phyloP scores from a whole-genome alignment of 2,329 filamentous ascomycete genomes.

The Fusarium udum region DNA sequence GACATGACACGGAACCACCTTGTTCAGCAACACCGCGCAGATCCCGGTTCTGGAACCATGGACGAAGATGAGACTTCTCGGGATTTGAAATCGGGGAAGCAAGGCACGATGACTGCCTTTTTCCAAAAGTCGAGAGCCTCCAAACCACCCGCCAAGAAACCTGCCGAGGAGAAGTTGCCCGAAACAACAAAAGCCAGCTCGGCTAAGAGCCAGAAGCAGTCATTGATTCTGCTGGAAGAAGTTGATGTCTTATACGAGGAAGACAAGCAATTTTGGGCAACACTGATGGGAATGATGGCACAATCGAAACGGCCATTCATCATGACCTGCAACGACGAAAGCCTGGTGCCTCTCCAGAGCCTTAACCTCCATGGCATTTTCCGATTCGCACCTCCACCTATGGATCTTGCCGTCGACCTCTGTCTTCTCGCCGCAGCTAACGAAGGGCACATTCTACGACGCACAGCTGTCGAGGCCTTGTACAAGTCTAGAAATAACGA shows the following conservation, averaged over 20 bases:
- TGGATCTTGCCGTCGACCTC: slow-evolving; percentile 78
- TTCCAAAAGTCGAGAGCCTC: slow-evolving; percentile 66
- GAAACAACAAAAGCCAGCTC: slow-evolving; percentile 46
- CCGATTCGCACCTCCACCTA: slow-evolving; percentile 73
- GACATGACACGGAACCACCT: slow-evolving; percentile 98
- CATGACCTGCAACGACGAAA: slow-evolving; percentile 94
- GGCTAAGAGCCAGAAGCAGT: slow-evolving; percentile 80
- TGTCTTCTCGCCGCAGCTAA: slow-evolving; percentile 84
- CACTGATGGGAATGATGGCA: slow-evolving; percentile 77
- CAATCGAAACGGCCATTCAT: slow-evolving; percentile 92
- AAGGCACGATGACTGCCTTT: slow-evolving; percentile 83
- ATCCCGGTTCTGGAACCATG: slow-evolving; percentile 42
- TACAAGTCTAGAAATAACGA: slow-evolving; percentile 77
- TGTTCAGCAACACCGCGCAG: slow-evolving; percentile 65
- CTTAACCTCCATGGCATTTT: slow-evolving; percentile 88
- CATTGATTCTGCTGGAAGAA: slow-evolving; percentile 92
- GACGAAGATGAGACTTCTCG: slow-evolving; percentile 50
- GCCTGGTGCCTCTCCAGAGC: slow-evolving; percentile 76
- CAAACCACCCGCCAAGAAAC: slow-evolving; percentile 45
- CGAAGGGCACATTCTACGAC: slow-evolving; percentile 83
- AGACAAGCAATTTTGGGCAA: slow-evolving; percentile 93
- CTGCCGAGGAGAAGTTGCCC: slow-evolving; percentile 35
- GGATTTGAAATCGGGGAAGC: slow-evolving; percentile 73
- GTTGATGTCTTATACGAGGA: slow-evolving; percentile 94
- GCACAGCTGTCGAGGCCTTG: slow-evolving; percentile 73